Percentiles rank a stretch among this genome's conserved stretches.
Evolutionary conservation across 148 eudicot species (phyloP).

Genomic region (Chenopodium berlandieri): DNA sequence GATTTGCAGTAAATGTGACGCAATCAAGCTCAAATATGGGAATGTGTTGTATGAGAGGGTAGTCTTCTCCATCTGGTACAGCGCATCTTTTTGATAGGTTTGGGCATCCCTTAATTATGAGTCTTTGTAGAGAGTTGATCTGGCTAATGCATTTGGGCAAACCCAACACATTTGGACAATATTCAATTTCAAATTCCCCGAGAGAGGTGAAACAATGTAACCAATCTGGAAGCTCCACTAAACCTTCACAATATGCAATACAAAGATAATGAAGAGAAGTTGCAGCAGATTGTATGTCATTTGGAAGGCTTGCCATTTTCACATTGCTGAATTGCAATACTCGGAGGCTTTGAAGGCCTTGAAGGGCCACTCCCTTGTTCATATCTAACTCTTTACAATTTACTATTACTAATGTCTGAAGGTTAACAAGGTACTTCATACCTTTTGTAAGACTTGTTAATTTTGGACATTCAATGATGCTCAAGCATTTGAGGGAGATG

Average conservation of each 20-base stretch:
- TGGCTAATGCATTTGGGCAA: constrained; percentile 29
- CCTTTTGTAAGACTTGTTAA: constrained; percentile 35
- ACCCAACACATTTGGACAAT: constrained; percentile 32
- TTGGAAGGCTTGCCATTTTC: constrained; percentile 20
- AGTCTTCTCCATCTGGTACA: constrained; percentile 14
- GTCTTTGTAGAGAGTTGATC: constrained; percentile 11
- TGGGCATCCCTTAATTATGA: constrained; percentile 12
- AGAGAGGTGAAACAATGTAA: constrained; percentile 20
- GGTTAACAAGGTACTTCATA: constrained; percentile 28
- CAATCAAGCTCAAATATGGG: constrained; percentile 8
- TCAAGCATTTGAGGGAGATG: background rate
- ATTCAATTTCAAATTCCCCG: constrained; percentile 24
- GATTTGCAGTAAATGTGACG: background rate
- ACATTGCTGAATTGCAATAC: background rate
- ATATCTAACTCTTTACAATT: constrained; percentile 42
- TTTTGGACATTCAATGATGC: constrained; percentile 39
- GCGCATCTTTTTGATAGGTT: constrained; percentile 12
- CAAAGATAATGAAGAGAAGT: constrained; percentile 28
- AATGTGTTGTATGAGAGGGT: constrained; percentile 13
- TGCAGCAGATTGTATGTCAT: constrained; percentile 26
- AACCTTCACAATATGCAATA: constrained; percentile 26
- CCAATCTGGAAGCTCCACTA: constrained; percentile 33
- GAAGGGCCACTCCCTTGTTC: constrained; percentile 23
- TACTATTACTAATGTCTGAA: constrained; percentile 34
- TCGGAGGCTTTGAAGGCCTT: constrained; percentile 38